Evolutionary conservation across 2,329 filamentous ascomycete genomes (phyloP).

Genomic region (Hypocreales sp.): DNA sequence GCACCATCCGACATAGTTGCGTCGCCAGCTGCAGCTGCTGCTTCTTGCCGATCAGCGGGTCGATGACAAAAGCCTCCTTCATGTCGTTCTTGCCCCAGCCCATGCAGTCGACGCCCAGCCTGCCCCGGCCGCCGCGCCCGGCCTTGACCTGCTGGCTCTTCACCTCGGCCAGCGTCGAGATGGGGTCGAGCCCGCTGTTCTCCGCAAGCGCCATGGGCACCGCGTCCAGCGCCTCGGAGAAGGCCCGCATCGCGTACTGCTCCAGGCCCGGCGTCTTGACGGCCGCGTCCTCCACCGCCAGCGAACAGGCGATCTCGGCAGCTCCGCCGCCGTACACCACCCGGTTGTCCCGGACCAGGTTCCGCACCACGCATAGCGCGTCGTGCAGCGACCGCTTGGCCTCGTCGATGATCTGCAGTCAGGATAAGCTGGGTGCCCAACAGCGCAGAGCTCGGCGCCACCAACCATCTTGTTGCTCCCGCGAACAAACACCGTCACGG

Average conservation of each 20-base stretch:
- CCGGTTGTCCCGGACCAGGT: slow-evolving; percentile 88
- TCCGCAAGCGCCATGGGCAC: slow-evolving; percentile 93
- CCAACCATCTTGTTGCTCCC: slow-evolving; percentile 99
- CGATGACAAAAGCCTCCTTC: slow-evolving; percentile 95
- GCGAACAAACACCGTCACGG: slow-evolving; percentile 89
- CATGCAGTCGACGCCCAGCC: slow-evolving; percentile 96
- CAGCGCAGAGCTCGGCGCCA: too few species aligned
- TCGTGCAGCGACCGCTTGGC: slow-evolving; percentile 96
- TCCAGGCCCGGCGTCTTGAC: slow-evolving; percentile 92
- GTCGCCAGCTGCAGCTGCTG: slow-evolving; percentile 94
- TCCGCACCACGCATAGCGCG: slow-evolving; percentile 92
- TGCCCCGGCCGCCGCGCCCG: slow-evolving; percentile 29
- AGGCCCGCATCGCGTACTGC: slow-evolving; percentile 98
- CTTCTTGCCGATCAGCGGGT: slow-evolving; percentile 94
- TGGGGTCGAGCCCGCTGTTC: slow-evolving; percentile 92
- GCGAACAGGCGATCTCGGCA: slow-evolving; percentile 90
- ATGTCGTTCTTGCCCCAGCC: slow-evolving; percentile 88
- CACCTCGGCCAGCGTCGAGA: slow-evolving; percentile 84
- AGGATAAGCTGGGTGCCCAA: too few species aligned
- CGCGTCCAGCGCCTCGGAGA: slow-evolving; percentile 84
- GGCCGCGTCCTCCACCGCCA: slow-evolving; percentile 90
- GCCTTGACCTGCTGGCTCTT: slow-evolving; percentile 94
- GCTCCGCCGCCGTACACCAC: slow-evolving; percentile 96
- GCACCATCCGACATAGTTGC: slow-evolving; percentile 93
- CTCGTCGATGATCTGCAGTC: slow-evolving; percentile 88